Evolutionary conservation across 208 protist genomes (phyloP).

Genomic region (Zelonia costaricensis): DNA sequence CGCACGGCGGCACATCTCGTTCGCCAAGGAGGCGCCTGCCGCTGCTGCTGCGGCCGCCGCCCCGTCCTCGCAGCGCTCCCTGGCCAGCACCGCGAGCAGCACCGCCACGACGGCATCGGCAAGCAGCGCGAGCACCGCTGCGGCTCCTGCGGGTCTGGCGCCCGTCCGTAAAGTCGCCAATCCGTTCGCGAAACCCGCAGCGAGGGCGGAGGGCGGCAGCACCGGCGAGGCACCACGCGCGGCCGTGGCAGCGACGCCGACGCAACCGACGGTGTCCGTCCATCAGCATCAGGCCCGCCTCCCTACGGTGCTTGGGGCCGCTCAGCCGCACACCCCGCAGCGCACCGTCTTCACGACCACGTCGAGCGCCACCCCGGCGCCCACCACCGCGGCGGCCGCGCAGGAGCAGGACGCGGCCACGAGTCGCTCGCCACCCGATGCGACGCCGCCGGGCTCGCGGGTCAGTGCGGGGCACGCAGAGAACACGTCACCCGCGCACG

Average conservation of each 20-base stretch:
- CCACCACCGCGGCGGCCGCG: background rate
- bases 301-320: slow-evolving; percentile 16
- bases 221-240: background rate
- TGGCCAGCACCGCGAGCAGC: background rate
- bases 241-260: background rate
- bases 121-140: background rate
- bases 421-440: background rate
- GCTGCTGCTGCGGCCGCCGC: background rate
- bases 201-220: background rate
- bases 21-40: slow-evolving; percentile 2
- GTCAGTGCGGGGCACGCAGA: slow-evolving; percentile 13
- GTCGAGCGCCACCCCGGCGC: background rate
- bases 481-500: background rate
- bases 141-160: background rate
- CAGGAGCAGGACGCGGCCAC: slow-evolving; percentile 8
- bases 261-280: background rate
- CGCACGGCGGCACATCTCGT: slow-evolving; percentile 32
- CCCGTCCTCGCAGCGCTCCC: background rate
- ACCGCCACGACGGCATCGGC: background rate
- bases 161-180: slow-evolving; percentile 31
- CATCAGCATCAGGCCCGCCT: slow-evolving; percentile 7
- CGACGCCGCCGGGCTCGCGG: slow-evolving; percentile 4
- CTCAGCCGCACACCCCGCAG: slow-evolving; percentile 19
- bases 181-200: slow-evolving; percentile 37
- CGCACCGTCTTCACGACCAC: slow-evolving; percentile 5